Evolutionary conservation across 257 asterid genomes (phyloP).

Genomic region (Ballota nigra): DNA sequence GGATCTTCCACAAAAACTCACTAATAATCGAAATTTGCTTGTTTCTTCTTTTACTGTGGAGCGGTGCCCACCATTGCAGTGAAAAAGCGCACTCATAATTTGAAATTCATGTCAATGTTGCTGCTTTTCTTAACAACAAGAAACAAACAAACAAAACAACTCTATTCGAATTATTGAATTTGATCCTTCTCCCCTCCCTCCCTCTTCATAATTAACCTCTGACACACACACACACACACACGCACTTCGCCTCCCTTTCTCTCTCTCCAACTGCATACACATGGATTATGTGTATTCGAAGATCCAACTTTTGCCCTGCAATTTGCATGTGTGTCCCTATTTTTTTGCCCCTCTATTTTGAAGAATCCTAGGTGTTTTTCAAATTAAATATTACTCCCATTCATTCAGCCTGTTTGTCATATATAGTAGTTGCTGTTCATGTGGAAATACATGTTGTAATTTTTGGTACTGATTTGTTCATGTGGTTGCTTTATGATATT

Average conservation of each 20-base stretch:
- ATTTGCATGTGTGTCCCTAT: neutral
- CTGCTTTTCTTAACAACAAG: constrained; percentile 28
- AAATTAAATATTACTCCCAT: constrained; percentile 11
- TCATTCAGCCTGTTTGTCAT: neutral
- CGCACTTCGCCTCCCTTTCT: neutral
- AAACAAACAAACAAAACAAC: constrained; percentile 22
- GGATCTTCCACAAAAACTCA: too few relatives aligned
- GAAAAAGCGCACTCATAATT: constrained; percentile 22
- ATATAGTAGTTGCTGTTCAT: constrained; percentile 5
- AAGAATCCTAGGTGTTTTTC: constrained; percentile 38
- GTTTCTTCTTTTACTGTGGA: neutral
- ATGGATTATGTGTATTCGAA: constrained; percentile 21
- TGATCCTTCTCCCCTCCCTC: neutral
- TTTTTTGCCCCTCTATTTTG: neutral
- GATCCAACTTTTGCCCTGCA: constrained; percentile 31
- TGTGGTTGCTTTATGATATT: constrained; percentile 5
- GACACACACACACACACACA: constrained; percentile 27
- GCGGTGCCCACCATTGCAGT: constrained; percentile 12
- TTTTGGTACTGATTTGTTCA: neutral
- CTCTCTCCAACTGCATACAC: constrained; percentile 30
- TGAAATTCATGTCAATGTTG: constrained; percentile 5
- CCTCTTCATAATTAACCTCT: constrained; percentile 26
- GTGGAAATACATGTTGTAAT: constrained; percentile 4
- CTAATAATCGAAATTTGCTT: too few relatives aligned
- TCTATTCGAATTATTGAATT: constrained; percentile 20